A percentile compares a stretch with the other conserved stretches of the same genome.
Conservation (phyloP, 2,329 filamentous ascomycete genomes). For the Microdochium bolleyi region DNA sequence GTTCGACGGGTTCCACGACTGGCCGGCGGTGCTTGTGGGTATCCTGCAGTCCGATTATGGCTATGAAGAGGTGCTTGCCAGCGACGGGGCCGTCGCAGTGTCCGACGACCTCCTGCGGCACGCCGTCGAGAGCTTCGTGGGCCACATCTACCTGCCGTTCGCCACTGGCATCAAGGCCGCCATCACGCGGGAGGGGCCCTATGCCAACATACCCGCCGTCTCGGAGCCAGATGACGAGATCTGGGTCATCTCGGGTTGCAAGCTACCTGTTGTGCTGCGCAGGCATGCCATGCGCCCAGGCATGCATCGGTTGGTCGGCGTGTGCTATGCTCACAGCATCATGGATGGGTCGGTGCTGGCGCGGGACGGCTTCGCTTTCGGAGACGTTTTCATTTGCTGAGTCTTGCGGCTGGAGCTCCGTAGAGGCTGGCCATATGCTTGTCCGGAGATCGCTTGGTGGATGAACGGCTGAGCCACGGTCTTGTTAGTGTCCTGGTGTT, state of each 20-base stretch:
- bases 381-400: background rate
- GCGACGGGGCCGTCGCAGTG: background rate
- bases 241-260: slow-evolving; percentile 1
- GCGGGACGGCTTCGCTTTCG: background rate
- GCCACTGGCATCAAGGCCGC: background rate
- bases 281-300: background rate
- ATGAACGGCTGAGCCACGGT: no score
- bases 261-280: background rate
- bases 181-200: background rate
- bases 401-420: no score
- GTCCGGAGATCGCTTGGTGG: no score
- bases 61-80: background rate
- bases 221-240: background rate
- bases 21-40: background rate
- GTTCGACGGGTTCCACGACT: background rate
- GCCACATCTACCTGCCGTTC: background rate
- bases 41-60: background rate
- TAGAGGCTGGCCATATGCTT: no score
- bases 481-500: no score
- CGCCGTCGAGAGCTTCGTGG: background rate
- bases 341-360: background rate
- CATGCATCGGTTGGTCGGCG: background rate
- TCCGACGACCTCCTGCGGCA: background rate
- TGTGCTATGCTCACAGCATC: background rate
- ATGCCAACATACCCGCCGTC: background rate